Percentiles rank a stretch among this genome's conserved stretches.
phyloP scores from a whole-genome alignment of 1,284 basidiomycete genomes.

The Rhodotorula sp. region DNA sequence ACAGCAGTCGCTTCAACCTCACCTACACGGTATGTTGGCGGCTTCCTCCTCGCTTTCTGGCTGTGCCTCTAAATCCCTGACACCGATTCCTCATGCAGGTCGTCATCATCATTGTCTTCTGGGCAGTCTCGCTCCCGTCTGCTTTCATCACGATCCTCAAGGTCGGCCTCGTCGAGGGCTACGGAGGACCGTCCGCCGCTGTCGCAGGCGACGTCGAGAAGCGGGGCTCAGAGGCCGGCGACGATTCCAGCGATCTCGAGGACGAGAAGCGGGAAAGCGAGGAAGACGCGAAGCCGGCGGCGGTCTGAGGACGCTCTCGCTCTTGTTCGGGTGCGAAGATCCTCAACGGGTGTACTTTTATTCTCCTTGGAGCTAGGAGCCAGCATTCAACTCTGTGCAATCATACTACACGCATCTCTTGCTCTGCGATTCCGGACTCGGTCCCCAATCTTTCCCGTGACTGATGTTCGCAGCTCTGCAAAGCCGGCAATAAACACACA shows the following conservation, averaged over 20 bases:
- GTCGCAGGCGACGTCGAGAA: no score
- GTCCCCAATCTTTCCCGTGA: no score
- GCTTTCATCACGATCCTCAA: slow-evolving; percentile 9
- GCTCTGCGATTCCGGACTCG: no score
- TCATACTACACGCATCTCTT: no score
- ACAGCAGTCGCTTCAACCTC: slow-evolving; percentile 4
- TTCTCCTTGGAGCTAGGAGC: no score
- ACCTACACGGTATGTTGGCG: slow-evolving; percentile 11
- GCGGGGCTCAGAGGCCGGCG: no score
- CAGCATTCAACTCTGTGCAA: no score
- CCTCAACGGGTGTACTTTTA: no score
- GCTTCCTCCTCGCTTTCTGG: background rate
- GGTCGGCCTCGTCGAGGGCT: background rate
- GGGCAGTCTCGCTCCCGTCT: background rate
- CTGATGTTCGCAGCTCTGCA: no score
- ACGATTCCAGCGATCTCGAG: background rate
- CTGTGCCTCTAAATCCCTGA: background rate
- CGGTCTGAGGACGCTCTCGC: background rate
- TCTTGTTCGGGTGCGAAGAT: no score
- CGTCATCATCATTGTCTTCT: slow-evolving; percentile 23
- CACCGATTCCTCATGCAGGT: background rate
- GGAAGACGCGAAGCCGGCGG: background rate
- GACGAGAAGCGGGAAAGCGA: background rate
- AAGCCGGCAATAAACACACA: no score
- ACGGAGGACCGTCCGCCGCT: background rate